Evolutionary conservation across 208 protist species (phyloP).

Genomic region (Herpetomonas samuelpessoai): DNA sequence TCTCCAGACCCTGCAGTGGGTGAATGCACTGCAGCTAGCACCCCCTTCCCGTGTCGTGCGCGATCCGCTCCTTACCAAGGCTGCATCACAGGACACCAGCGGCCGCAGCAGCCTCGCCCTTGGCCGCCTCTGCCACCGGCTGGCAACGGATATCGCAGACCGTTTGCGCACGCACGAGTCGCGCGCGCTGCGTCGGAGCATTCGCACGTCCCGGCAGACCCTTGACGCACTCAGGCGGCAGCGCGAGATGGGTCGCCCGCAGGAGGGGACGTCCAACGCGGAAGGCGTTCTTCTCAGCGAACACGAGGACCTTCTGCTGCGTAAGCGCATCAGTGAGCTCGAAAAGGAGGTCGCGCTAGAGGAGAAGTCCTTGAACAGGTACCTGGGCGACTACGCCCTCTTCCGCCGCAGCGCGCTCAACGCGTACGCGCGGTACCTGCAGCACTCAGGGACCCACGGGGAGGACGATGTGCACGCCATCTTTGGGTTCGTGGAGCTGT

Average conservation of each 20-base stretch:
- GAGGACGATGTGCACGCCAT: constrained; percentile 64
- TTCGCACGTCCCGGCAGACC: constrained; percentile 34
- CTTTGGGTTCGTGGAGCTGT: constrained; percentile 78
- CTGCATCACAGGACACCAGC: constrained; percentile 36
- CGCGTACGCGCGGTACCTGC: constrained; percentile 66
- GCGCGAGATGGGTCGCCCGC: constrained; percentile 7
- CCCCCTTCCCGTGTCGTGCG: constrained; percentile 72
- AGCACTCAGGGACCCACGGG: constrained; percentile 19
- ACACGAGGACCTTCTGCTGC: constrained; percentile 39
- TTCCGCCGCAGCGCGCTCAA: constrained; percentile 79
- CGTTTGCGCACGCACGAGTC: constrained; percentile 51
- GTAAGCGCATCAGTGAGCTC: constrained; percentile 48
- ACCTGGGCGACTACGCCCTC: constrained; percentile 42
- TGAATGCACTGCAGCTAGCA: constrained; percentile 33
- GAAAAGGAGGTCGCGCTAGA: constrained; percentile 40
- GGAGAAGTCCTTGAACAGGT: constrained; percentile 45
- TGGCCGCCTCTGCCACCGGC: constrained; percentile 52
- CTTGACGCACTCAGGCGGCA: constrained; percentile 29
- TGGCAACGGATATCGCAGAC: constrained; percentile 48
- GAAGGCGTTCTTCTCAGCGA: constrained; percentile 17
- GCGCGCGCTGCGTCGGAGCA: constrained; percentile 35
- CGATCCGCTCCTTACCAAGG: constrained; percentile 52
- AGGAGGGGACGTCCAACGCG: neutral
- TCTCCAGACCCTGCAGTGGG: constrained; percentile 60
- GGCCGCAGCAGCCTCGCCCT: constrained; percentile 62